Conservation (phyloP, 2,329 filamentous ascomycete species). For the Fusarium napiforme region DNA sequence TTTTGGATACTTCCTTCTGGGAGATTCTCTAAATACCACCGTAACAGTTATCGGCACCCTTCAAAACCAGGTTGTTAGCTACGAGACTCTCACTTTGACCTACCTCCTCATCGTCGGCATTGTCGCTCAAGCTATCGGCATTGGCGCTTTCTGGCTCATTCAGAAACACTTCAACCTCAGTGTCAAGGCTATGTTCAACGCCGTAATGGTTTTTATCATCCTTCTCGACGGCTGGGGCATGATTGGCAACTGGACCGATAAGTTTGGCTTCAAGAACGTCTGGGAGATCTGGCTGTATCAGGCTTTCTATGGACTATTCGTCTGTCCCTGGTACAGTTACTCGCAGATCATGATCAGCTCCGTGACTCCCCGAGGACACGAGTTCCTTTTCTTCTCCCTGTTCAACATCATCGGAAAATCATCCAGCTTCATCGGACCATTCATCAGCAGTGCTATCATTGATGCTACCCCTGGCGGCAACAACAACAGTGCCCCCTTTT, state of each 20-base stretch:
- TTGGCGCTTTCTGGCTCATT: constrained; percentile 69
- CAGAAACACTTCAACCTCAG: constrained; percentile 69
- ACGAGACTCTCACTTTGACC: constrained; percentile 72
- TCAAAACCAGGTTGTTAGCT: constrained; percentile 72
- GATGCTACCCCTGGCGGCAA: constrained; percentile 65
- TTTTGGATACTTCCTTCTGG: constrained; percentile 73
- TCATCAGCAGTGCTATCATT: constrained; percentile 76
- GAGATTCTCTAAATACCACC: constrained; percentile 77
- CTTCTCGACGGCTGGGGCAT: constrained; percentile 64
- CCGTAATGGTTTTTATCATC: constrained; percentile 69
- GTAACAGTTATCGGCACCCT: constrained; percentile 74
- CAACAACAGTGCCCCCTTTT: constrained; percentile 72
- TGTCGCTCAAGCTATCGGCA: constrained; percentile 69
- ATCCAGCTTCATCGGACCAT: constrained; percentile 73
- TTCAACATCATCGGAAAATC: constrained; percentile 78
- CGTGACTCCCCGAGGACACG: constrained; percentile 74
- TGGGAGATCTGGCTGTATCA: constrained; percentile 61
- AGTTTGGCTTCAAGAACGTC: constrained; percentile 57
- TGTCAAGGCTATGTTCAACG: constrained; percentile 77
- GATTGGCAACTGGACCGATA: constrained; percentile 58
- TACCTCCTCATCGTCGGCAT: constrained; percentile 76
- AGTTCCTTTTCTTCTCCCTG: constrained; percentile 76
- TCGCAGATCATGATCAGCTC: constrained; percentile 77
- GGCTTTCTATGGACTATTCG: constrained; percentile 71
- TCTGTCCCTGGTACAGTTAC: constrained; percentile 78